phyloP scores from a whole-genome alignment of 2,329 filamentous ascomycete genomes.

The Metarhizium humberi region DNA sequence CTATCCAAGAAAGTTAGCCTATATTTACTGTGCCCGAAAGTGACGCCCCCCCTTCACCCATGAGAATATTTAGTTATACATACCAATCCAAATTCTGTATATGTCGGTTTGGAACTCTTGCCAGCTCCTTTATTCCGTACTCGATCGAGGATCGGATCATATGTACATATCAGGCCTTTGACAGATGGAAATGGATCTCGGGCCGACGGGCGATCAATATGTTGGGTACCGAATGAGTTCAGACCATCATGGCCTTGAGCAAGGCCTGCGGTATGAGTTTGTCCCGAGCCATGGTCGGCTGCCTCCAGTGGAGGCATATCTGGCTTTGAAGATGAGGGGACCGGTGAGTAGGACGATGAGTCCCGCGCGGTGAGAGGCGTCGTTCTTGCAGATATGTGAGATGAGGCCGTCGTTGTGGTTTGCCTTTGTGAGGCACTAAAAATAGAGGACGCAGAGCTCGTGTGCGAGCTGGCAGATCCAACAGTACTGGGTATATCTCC shows the following conservation, averaged over 20 bases:
- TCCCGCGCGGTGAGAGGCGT: slow-evolving; percentile 25
- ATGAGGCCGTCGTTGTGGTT: slow-evolving; percentile 30
- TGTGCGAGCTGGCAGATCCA: slow-evolving; percentile 63
- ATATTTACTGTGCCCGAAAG: slow-evolving; percentile 30
- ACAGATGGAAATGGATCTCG: slow-evolving; percentile 46
- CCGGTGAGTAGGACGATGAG: slow-evolving; percentile 40
- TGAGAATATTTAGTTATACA: slow-evolving; percentile 35
- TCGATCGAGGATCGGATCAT: slow-evolving; percentile 51
- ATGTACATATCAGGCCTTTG: slow-evolving; percentile 49
- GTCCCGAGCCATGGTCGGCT: slow-evolving; percentile 24
- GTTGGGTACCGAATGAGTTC: slow-evolving; percentile 24
- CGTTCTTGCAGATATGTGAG: slow-evolving; percentile 30
- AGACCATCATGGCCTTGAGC: slow-evolving; percentile 22
- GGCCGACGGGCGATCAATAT: slow-evolving; percentile 38
- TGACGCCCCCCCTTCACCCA: slow-evolving; percentile 46
- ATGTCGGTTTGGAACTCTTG: slow-evolving; percentile 50
- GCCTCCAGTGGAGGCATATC: slow-evolving; percentile 44
- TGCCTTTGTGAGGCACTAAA: slow-evolving; percentile 46
- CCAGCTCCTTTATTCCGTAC: slow-evolving; percentile 38
- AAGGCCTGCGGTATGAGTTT: slow-evolving; percentile 12
- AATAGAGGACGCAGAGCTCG: slow-evolving; percentile 61
- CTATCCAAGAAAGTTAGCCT: slow-evolving; percentile 54
- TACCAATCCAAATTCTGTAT: slow-evolving; percentile 58
- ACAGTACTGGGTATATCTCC: slow-evolving; percentile 62
- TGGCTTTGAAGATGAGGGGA: slow-evolving; percentile 40